A percentile compares a stretch with the other conserved stretches of the same genome.
Evolutionary conservation across 805 yeast species (phyloP).

Genomic region (Myxozyma vanderwaltii): DNA sequence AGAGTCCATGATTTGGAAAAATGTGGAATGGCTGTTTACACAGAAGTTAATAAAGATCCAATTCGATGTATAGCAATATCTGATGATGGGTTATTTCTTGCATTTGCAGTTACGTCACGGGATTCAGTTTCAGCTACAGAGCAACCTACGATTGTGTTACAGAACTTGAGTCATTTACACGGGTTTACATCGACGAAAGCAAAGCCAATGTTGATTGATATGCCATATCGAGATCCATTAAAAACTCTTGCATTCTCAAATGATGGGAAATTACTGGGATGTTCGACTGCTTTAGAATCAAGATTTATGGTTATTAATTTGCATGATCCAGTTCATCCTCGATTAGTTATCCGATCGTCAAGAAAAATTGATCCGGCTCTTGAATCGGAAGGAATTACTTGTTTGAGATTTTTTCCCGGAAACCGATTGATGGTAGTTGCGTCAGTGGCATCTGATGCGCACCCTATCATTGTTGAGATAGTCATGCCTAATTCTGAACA

Average conservation of each 20-base stretch:
- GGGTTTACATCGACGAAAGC: conserved; percentile 39
- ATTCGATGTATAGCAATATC: conserved; percentile 77
- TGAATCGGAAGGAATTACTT: conserved; percentile 90
- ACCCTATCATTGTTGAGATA: conserved; percentile 69
- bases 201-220: conserved; percentile 69
- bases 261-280: conserved; percentile 68
- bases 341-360: conserved; percentile 67
- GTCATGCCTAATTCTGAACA: conserved; percentile 44
- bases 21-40: conserved; percentile 65
- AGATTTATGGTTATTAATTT: conserved; percentile 76
- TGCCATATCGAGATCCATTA: conserved; percentile 86
- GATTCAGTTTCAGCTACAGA: conserved; percentile 68
- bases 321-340: conserved; percentile 62
- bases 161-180: conserved; percentile 37
- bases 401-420: conserved; percentile 69
- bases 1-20: conserved; percentile 61
- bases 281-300: conserved; percentile 77
- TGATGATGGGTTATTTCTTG: conserved; percentile 62
- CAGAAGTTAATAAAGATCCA: conserved; percentile 70
- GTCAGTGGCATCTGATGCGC: conserved; percentile 62
- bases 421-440: conserved; percentile 55
- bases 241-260: conserved; percentile 71
- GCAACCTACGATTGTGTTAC: conserved; percentile 73
- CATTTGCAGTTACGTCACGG: conserved; percentile 80
- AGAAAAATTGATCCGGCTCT: conserved; percentile 63